phyloP scores from a whole-genome alignment of 176 grass and related monocot genomes.

The Zoysia pacifica region DNA sequence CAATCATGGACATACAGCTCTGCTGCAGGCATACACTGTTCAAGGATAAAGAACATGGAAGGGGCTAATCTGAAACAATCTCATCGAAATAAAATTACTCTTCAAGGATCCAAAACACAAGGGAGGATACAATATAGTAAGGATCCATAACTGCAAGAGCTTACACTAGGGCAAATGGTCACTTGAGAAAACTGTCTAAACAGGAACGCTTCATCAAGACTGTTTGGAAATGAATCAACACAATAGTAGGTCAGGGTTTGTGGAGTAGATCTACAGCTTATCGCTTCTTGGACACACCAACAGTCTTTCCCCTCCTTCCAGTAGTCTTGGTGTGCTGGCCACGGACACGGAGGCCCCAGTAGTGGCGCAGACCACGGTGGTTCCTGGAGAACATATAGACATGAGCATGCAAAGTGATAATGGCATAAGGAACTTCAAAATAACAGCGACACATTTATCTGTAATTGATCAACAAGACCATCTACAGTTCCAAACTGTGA shows the following conservation, averaged over 20 bases:
- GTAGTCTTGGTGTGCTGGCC: constrained; percentile 98
- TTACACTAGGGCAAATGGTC: constrained; percentile 42
- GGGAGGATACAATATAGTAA: constrained; percentile 43
- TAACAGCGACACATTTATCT: background rate
- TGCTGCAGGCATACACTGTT: background rate
- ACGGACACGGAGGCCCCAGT: constrained; percentile 92
- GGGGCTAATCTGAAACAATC: background rate
- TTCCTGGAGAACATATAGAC: constrained; percentile 47
- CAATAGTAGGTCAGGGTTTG: background rate
- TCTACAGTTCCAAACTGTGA: too few species aligned
- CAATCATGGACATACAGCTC: background rate
- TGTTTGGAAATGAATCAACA: constrained; percentile 1
- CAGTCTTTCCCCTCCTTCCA: constrained; percentile 92
- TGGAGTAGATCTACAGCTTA: constrained; percentile 24
- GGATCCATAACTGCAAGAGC: constrained; percentile 28
- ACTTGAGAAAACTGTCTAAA: constrained; percentile 15
- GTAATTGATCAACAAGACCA: too few species aligned
- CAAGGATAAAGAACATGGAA: background rate
- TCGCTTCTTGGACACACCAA: constrained; percentile 98
- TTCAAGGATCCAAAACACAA: constrained; percentile 11
- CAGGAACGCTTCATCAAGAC: background rate
- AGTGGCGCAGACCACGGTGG: constrained; percentile 92
- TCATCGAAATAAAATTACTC: constrained; percentile 38
- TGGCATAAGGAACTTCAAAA: background rate
- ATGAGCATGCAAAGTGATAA: background rate